These are phyloP conservation scores for Naganishia sp. DNA, from an alignment of 1,284 basidiomycete genomes.

Conservation along the genomic window DNA sequence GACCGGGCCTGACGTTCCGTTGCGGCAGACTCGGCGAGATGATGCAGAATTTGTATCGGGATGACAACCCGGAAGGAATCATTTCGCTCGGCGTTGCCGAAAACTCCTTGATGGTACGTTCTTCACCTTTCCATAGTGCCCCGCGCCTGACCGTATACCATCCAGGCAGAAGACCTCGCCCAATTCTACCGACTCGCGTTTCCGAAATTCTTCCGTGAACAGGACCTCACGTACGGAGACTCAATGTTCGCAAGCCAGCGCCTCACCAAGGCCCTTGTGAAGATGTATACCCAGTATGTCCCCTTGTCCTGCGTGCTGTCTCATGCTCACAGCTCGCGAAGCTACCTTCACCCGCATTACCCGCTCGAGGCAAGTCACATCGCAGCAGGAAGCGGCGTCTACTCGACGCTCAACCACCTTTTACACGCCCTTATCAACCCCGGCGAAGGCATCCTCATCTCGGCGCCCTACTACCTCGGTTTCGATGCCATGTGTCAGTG, in stretches of 20 bases:
- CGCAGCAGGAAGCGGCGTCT: constrained; percentile 41
- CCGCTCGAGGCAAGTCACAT: constrained; percentile 41
- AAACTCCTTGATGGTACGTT: constrained; percentile 50
- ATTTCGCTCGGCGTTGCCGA: constrained; percentile 56
- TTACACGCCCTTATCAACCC: constrained; percentile 41
- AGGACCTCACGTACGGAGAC: constrained; percentile 50
- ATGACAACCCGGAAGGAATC: constrained; percentile 50
- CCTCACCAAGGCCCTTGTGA: constrained; percentile 45
- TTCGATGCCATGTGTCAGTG: constrained; percentile 39
- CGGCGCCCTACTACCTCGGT: constrained; percentile 46
- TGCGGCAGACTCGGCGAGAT: constrained; percentile 20
- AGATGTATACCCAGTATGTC: constrained; percentile 44
- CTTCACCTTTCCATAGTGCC: background rate
- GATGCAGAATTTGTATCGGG: constrained; percentile 12
- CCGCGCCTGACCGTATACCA: background rate
- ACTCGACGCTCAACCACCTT: constrained; percentile 45
- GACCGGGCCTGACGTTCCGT: background rate
- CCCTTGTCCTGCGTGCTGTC: background rate
- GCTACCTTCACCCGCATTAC: constrained; percentile 36
- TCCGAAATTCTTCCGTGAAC: constrained; percentile 39
- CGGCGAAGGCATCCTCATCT: constrained; percentile 45
- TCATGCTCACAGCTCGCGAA: constrained; percentile 2
- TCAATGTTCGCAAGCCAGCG: constrained; percentile 50
- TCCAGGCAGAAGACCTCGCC: constrained; percentile 37
- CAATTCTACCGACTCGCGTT: constrained; percentile 49